Base-by-base conservation (phyloP, 345 rosid genomes). In the Anastatica hierochuntica region DNA sequence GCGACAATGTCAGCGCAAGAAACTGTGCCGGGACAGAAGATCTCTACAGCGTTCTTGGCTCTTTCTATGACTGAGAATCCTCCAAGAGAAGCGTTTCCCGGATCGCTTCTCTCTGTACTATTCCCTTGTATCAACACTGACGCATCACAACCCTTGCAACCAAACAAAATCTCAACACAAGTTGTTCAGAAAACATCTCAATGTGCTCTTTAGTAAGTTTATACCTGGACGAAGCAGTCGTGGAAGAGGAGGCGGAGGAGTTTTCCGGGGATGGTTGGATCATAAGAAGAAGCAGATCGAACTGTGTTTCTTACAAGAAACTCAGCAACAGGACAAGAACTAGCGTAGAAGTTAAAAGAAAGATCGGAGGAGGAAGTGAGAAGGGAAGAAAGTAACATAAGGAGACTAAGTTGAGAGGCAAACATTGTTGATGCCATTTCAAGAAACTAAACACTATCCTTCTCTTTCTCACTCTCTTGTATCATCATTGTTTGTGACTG, bases 171-270 rank as follows among this genome's bases (percentile, higher is more conserved):
- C n/a, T 38, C 38, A 31, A 17, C 14, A 23, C 4, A 34, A 21
- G 5, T 21, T 5, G 24, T 21, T 21, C 24, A 21, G n/a, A 21
- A 21, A 21, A 21, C 3, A 21, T 21, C 3, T 21, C 5, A 21
- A 21, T 5, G 2, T 21, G 2, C 24, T 21, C 5, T 21, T 3
- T 5, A 56, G 13, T 18, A 18, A 38, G 4, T 53, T 3, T n/a
- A 85, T n/a, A 85, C 97, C 77, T 86, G 82, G 6, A 86, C 90
- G 20, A 90, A 81, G 72, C 97, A 86, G 58, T 86, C 97, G 38
- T 86, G 95, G 73, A 90, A 86, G 41, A 82, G 51, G 79, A 86
- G 63, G 65, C 94, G 94, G 2, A 90, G 83, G 27, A 90, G 94
- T 76, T 83, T 86, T 51, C 95, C 94, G 0, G 88, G 97, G 29